These are phyloP conservation scores for Fusarium staphyleae DNA, from an alignment of 2,329 filamentous ascomycete species.

Conservation along the genomic window DNA sequence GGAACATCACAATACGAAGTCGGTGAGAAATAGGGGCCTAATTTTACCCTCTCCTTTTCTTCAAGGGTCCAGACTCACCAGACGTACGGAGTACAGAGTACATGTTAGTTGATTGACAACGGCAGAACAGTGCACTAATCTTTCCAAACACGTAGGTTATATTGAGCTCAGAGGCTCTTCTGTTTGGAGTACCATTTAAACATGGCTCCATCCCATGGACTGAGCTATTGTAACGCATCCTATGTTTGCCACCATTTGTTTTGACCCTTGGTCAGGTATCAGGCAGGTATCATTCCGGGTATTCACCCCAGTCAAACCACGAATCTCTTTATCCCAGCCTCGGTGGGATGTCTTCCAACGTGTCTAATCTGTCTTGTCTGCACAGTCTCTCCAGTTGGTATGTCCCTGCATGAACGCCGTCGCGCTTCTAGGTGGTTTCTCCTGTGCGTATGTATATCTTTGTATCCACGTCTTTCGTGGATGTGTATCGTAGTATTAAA, in stretches of 20 bases:
- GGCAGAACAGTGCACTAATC: background rate
- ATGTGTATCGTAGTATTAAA: slow-evolving; percentile 37
- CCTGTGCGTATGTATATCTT: slow-evolving; percentile 17
- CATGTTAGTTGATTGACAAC: background rate
- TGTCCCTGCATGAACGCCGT: slow-evolving; percentile 22
- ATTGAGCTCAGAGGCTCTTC: slow-evolving; percentile 19
- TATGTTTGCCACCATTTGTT: slow-evolving; percentile 9
- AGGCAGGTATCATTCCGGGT: slow-evolving; percentile 33
- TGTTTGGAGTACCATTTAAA: slow-evolving; percentile 8
- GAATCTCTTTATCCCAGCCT: slow-evolving; percentile 13
- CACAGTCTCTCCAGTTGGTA: background rate
- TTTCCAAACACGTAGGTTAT: slow-evolving; percentile 23
- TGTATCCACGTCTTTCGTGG: slow-evolving; percentile 14
- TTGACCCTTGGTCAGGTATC: slow-evolving; percentile 34
- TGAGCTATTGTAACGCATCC: slow-evolving; percentile 5
- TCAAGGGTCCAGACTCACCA: slow-evolving; percentile 1
- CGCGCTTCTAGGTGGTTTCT: slow-evolving; percentile 27
- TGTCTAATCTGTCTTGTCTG: slow-evolving; percentile 12
- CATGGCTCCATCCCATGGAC: slow-evolving; percentile 5
- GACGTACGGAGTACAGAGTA: too few species aligned
- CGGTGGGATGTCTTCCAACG: slow-evolving; percentile 6
- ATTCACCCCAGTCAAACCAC: slow-evolving; percentile 24
- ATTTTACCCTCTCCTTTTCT: slow-evolving; percentile 31
- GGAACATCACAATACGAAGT: background rate
- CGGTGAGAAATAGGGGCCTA: slow-evolving; percentile 31